Evolutionary conservation across 306 rosid species (phyloP).

Genomic region (Ziziphus jujuba): DNA sequence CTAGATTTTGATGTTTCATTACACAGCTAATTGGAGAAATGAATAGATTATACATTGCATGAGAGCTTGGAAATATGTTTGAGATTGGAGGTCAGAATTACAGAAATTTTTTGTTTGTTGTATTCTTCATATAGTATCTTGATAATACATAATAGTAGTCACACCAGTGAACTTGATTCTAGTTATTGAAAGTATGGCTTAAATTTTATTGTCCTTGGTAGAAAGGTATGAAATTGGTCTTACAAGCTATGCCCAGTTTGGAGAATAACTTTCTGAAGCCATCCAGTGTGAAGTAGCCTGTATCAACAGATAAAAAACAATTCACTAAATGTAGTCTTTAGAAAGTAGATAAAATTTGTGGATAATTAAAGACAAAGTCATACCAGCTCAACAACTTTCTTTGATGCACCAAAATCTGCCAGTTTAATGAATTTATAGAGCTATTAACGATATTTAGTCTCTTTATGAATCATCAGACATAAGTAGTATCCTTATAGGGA

Average conservation of each 20-base stretch:
- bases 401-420: conserved; percentile 97
- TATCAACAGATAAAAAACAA: conserved; percentile 25
- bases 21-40: neutral
- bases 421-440: no score
- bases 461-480: no score
- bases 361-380: conserved; percentile 21
- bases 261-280: conserved; percentile 96
- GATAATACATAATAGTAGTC: neutral
- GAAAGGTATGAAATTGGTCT: conserved; percentile 31
- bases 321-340: conserved; percentile 8
- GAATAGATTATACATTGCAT: neutral
- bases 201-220: neutral
- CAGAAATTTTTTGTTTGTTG: neutral
- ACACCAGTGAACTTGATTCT: neutral
- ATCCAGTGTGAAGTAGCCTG: conserved; percentile 98
- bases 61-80: neutral
- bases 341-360: conserved; percentile 11
- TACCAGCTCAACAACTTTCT: conserved; percentile 96
- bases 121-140: neutral
- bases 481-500: no score
- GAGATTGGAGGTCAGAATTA: neutral
- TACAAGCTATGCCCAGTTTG: conserved; percentile 98
- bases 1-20: neutral
- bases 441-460: no score
- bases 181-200: neutral